These are phyloP conservation scores for Cercospora citrullina DNA, from an alignment of 2,329 filamentous ascomycete species.

Conservation along the genomic window DNA sequence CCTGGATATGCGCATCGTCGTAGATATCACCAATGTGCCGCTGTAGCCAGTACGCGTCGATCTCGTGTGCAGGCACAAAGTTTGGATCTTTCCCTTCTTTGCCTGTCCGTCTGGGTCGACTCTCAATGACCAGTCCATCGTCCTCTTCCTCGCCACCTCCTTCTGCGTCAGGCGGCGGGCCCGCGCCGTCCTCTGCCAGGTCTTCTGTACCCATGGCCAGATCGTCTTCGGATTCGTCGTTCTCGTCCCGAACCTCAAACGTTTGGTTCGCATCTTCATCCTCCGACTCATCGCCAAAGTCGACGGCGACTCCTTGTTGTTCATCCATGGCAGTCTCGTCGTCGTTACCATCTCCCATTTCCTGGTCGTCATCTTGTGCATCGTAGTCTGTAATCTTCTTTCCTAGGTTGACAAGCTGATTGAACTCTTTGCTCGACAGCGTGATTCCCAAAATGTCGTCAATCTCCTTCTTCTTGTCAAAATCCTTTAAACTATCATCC, in stretches of 20 bases:
- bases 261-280: slow-evolving; percentile 74
- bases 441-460: slow-evolving; percentile 87
- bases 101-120: slow-evolving; percentile 54
- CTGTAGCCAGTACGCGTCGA: slow-evolving; percentile 97
- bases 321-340: slow-evolving; percentile 82
- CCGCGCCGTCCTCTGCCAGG: slow-evolving; percentile 50
- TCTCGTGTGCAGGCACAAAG: slow-evolving; percentile 77
- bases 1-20: slow-evolving; percentile 86
- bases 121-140: slow-evolving; percentile 83
- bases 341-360: slow-evolving; percentile 67
- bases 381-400: slow-evolving; percentile 99
- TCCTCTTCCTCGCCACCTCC: slow-evolving; percentile 63
- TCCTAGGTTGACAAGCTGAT: slow-evolving; percentile 90
- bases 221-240: slow-evolving; percentile 73
- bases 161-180: slow-evolving; percentile 46
- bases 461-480: slow-evolving; percentile 97
- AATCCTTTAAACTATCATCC: slow-evolving; percentile 92
- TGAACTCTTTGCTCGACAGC: slow-evolving; percentile 87
- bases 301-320: slow-evolving; percentile 92
- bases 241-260: slow-evolving; percentile 81
- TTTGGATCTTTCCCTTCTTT: slow-evolving; percentile 55
- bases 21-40: slow-evolving; percentile 87
- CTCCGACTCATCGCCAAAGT: slow-evolving; percentile 90
- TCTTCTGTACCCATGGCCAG: slow-evolving; percentile 44
- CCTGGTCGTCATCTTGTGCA: slow-evolving; percentile 91